Evolutionary conservation across 2,329 filamentous ascomycete species (phyloP), one percentile per base, ranked within the genome.

Genomic region (Phoma herbarum): DNA sequence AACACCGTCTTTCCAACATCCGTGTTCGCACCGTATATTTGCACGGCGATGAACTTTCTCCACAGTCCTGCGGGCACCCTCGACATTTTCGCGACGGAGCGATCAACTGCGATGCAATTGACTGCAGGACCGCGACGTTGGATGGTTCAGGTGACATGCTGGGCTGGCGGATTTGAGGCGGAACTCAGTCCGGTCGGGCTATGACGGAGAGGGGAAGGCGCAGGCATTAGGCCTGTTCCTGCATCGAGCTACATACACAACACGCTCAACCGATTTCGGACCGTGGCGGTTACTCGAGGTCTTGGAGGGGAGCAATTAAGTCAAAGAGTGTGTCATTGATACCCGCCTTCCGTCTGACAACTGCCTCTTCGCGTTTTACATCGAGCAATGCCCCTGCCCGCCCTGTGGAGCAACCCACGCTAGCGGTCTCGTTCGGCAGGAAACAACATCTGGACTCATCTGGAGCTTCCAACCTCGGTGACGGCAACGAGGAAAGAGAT

Each of bases 1-100:
- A 93, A 84, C 29, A 96, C 86, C 0, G 92, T 96, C 81, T 96
- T 96, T 63, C 92, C 92, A 25, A 95, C 90, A 64, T 91, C 87
- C 0, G 92, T 95, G 69, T 94, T 95, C 45, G 92, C 90, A 26
- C 92, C 92, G 69, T 90, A 96, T 35, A 96, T 81, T 76, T 95
- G 91, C 66, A 91, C 85, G 12, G 86, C 82, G 60, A 87, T 86
- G 52, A 93, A 81, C 9, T 85, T 85, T 60, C 88, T 86, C 86
- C 88, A 91, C 35, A 93, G 81, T 46, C 87, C 81, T 51, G 87
- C 83, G 46, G 86, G 82, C 50, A 87, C 77, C 25, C 84, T 69
- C 74, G 75, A 80, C 74, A 75, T 75, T 49, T 58, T 69, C 53
- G 43, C 28, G 35, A 54, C 9, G 8, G 31, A 23, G 31, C 16